Evolutionary conservation across 495 filamentous ascomycete species (phyloP), one percentile per base, ranked within the genome.

Genomic region (Podospora didyma): DNA sequence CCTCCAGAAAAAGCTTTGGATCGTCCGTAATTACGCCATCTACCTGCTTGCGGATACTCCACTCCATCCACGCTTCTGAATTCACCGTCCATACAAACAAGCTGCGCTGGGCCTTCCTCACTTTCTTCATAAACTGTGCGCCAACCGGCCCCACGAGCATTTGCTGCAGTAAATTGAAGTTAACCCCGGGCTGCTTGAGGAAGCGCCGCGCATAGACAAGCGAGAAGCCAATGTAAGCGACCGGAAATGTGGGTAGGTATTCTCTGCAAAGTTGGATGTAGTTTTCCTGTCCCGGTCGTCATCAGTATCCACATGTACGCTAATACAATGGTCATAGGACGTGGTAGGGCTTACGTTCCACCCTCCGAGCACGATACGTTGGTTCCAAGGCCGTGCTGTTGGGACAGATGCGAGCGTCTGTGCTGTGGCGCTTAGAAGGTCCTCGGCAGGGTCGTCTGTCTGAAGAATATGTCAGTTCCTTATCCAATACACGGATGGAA

Each of bases 81-180:
- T 97, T 95, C 20, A 96, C 89, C 0, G 93, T 96, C 92, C 92
- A 97, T 1, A 82, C 74, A 62, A 83, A 88, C 7, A 96, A 69
- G 12, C 78, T 75, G 19, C 87, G 80, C 17, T 75, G 73, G 6
- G 74, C 69, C 51, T 69, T 66, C 44, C 75, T 75, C 9, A 79
- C 79, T 20, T 89, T 82, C 2, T 78, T 76, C 12, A 90, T 53
- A 72, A 96, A 94, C 2, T 68, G 69, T 9, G 71, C 57, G 1
- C 90, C 89, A 50, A 71, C 59, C 0, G 86, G 86, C 0, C 85
- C 81, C 48, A 89, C 79, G 44, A 96, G 76, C 31, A 81, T 66
- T 39, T 77, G 72, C 54, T 86, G 82, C 23, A 89, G 66, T 64
- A 95, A 78, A 73, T 93, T 96, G 75, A 95, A 90, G 49, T 80